phyloP scores from a whole-genome alignment of 176 grass and related monocot genomes.

The Carex littledalei region DNA sequence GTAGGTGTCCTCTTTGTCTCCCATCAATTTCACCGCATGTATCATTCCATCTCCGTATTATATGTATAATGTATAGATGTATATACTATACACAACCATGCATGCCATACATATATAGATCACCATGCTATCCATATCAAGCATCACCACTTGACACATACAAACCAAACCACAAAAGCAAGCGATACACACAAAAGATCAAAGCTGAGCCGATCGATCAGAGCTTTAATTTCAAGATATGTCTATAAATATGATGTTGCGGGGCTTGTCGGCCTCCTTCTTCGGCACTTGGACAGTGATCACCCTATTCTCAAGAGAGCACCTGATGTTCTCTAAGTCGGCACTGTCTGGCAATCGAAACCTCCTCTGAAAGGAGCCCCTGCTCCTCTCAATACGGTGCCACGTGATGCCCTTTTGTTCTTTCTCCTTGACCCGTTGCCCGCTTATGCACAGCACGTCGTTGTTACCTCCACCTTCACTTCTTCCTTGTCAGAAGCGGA shows the following conservation, averaged over 20 bases:
- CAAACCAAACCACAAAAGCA: not conserved
- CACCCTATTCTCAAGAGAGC: constrained; percentile 33
- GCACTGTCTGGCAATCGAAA: constrained; percentile 34
- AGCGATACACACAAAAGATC: too few species aligned
- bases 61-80: too few species aligned
- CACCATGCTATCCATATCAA: too few species aligned
- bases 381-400: constrained; percentile 35
- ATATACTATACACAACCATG: too few species aligned
- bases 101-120: too few species aligned
- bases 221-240: constrained; percentile 10
- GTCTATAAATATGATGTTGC: constrained; percentile 25
- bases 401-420: constrained; percentile 27
- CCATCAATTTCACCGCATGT: constrained; percentile 48
- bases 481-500: constrained; percentile 7
- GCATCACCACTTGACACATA: not conserved
- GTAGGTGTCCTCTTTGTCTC: constrained; percentile 28
- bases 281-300: constrained; percentile 39
- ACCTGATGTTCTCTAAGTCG: constrained; percentile 22
- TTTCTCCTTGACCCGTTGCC: constrained; percentile 33
- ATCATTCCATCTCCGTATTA: constrained; percentile 80
- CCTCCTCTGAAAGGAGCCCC: constrained; percentile 30
- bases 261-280: constrained; percentile 12
- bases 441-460: constrained; percentile 42
- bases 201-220: too few species aligned
- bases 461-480: constrained; percentile 46